phyloP scores from a whole-genome alignment of 768 basidiomycete species.

The Podaxis rugospora region DNA sequence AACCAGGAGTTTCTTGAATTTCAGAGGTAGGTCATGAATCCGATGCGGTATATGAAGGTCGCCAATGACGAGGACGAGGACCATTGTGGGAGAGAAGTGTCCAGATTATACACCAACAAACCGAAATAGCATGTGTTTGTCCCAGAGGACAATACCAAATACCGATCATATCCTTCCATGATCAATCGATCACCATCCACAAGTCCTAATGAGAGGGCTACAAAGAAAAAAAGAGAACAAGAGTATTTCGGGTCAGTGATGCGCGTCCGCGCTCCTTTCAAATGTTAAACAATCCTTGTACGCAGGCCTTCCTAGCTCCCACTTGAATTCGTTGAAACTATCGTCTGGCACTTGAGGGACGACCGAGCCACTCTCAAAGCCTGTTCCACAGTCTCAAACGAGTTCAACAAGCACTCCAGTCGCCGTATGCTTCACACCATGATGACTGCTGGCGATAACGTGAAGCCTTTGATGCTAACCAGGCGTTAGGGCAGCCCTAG shows the following conservation, averaged over 20 bases:
- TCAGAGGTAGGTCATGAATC: slow-evolving; percentile 84
- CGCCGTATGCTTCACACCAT: background rate
- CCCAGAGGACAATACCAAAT: background rate
- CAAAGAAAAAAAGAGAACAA: background rate
- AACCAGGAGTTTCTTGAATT: slow-evolving; percentile 95
- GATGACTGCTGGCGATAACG: background rate
- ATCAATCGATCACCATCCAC: background rate
- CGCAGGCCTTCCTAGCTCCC: background rate
- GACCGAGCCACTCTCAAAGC: background rate
- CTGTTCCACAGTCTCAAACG: background rate
- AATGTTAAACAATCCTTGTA: background rate
- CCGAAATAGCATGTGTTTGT: background rate
- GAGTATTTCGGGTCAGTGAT: background rate
- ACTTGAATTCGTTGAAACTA: background rate
- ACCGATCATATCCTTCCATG: background rate
- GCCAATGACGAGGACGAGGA: slow-evolving; percentile 93
- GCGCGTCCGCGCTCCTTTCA: background rate
- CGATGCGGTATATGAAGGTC: slow-evolving; percentile 96
- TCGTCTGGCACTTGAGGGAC: background rate
- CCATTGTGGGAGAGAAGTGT: slow-evolving; percentile 42
- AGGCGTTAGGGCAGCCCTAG: too few species aligned
- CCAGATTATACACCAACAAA: background rate
- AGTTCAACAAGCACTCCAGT: background rate
- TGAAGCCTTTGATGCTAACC: background rate
- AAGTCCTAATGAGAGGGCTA: background rate